Base-by-base conservation (phyloP, 176 grass and related monocot genomes). In the Aegilops sharonensis region DNA sequence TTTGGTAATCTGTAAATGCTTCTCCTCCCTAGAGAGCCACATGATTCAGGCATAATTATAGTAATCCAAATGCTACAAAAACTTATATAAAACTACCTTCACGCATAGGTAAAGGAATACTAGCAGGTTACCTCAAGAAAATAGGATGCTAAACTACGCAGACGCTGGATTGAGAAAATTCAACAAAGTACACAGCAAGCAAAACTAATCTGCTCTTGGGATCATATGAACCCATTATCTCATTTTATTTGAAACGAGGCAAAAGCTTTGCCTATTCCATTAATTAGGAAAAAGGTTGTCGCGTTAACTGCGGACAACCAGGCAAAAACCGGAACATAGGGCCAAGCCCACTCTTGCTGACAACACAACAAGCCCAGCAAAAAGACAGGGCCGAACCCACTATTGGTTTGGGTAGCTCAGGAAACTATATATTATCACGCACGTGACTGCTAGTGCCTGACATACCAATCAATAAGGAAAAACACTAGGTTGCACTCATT, bases 401-500 rank as follows among this genome's bases (percentile, higher is more conserved):
- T 25, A 75, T 75, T 52, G 25, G 72, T 52, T 45, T 18, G 25
- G 72, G 72, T 29, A 50, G 43, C 25, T 76, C 72, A 62, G 4
- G n/a, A 62, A 11, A 62, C 13, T 47, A 50, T 45, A 66, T 81
- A 68, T 62, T 31, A 47, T 11, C 78, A 66, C 15, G 4, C 59
- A 47, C 5, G 62, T 66, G 61, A 30, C 78, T 10, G 13, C 24
- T 65, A 47, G 61, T 20, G 5, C 61, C 60, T 47, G 5, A 29
- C 62, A 67, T 81, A 47, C 3, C 17, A 81, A 2, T 31, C 5
- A 12, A 50, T 34, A 66, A 47, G 25, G 25, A 50, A 43, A 13
- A 80, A 65, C 60, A 47, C 78, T 29, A 83, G 52, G 59, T 64
- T 75, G 25, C 11, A 18, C 11, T 84, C 37, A 76, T 50, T 76